A percentile compares a stretch with the other conserved stretches of the same genome.
phyloP scores from a whole-genome alignment of 495 filamentous ascomycete species.

The Neurospora africana region DNA sequence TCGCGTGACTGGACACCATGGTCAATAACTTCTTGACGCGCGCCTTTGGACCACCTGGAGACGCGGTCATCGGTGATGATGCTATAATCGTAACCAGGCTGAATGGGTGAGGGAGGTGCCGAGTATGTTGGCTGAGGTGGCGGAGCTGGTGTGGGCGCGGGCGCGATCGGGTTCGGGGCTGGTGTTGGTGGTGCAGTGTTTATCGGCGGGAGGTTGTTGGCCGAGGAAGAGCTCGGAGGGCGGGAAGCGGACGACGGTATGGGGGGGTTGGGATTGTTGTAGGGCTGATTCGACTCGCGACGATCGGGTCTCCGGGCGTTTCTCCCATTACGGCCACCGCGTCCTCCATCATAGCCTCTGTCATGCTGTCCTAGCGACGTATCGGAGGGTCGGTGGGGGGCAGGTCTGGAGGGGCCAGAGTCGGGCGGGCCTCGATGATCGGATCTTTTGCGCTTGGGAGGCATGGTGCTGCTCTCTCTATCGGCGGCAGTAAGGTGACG shows the following conservation, averaged over 20 bases:
- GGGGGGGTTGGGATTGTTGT: conserved; percentile 9
- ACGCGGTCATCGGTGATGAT: conserved; percentile 40
- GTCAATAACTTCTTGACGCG: conserved; percentile 40
- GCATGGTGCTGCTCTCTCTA: conserved; percentile 27
- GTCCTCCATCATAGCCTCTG: conserved; percentile 30
- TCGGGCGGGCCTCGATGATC: conserved; percentile 33
- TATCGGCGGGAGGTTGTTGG: conserved; percentile 14
- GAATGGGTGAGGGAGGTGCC: conserved; percentile 14
- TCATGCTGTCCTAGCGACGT: conserved; percentile 40
- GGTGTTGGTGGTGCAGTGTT: background rate
- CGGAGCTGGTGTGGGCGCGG: conserved; percentile 13
- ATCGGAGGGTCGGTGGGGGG: conserved; percentile 43
- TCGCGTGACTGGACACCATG: conserved; percentile 46
- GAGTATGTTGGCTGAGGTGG: conserved; percentile 3
- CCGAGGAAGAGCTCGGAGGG: conserved; percentile 36
- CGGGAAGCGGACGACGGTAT: conserved; percentile 29
- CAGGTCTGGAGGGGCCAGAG: conserved; percentile 32
- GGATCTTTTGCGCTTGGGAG: conserved; percentile 45
- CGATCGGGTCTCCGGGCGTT: conserved; percentile 32
- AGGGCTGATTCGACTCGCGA: conserved; percentile 32
- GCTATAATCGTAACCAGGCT: conserved; percentile 35
- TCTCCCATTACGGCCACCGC: conserved; percentile 27
- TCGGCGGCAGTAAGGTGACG: background rate
- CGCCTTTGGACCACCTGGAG: conserved; percentile 33
- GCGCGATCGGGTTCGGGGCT: conserved; percentile 5